phyloP scores from a whole-genome alignment of 441 rosid genomes.

The Croton laevigatus region DNA sequence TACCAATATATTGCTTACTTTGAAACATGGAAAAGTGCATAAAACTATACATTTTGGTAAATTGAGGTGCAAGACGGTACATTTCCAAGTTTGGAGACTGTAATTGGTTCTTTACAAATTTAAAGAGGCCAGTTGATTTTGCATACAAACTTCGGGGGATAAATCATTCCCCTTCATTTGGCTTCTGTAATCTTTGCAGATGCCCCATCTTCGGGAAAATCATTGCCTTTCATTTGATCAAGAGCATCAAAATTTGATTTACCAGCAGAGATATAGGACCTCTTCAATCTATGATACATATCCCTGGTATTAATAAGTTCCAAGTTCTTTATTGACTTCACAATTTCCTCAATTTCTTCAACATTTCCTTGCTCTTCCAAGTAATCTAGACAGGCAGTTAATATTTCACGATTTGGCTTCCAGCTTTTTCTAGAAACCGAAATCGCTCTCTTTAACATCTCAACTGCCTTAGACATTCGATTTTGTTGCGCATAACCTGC shows the following conservation, averaged over 20 bases:
- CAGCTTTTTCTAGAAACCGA: conserved; percentile 20
- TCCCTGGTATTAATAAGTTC: neutral
- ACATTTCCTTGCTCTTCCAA: conserved; percentile 30
- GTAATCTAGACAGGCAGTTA: conserved; percentile 32
- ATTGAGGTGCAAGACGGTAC: no score
- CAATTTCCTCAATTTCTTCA: conserved; percentile 24
- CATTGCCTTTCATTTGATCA: conserved; percentile 22
- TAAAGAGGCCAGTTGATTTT: no score
- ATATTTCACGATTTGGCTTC: conserved; percentile 16
- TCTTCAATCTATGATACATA: neutral
- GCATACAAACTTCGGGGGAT: no score
- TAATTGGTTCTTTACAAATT: no score
- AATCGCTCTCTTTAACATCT: conserved; percentile 33
- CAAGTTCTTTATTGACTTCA: neutral
- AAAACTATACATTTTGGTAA: no score
- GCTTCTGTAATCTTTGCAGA: no score
- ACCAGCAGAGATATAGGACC: conserved; percentile 7
- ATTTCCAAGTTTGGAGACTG: no score
- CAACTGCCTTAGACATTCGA: conserved; percentile 40
- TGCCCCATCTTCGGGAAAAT: neutral
- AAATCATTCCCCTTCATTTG: no score
- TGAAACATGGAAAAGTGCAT: no score
- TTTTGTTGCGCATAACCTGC: conserved; percentile 28
- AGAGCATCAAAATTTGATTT: conserved; percentile 19
- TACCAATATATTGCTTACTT: no score